A percentile compares a stretch with the other conserved stretches of the same genome.
These are phyloP conservation scores for Letharia lupina DNA, from an alignment of 495 filamentous ascomycete genomes.

Conservation along the genomic window DNA sequence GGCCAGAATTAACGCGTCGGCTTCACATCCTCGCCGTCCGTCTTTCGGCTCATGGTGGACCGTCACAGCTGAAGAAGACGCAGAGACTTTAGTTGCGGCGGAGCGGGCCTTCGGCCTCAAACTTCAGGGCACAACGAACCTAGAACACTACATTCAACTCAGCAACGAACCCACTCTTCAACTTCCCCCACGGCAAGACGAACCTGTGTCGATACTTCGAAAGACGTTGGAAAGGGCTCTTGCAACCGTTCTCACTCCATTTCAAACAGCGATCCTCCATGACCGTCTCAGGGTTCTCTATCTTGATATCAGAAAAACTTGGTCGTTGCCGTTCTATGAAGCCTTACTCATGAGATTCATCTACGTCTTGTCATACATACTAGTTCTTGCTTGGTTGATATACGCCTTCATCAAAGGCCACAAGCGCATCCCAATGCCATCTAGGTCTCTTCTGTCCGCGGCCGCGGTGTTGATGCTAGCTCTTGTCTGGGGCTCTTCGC, in stretches of 20 bases:
- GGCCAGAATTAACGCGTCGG: neutral
- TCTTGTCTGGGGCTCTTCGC: slow-evolving; percentile 1
- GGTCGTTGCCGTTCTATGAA: slow-evolving; percentile 2
- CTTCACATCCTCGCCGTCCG: slow-evolving; percentile 4
- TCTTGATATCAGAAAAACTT: neutral
- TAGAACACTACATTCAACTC: neutral
- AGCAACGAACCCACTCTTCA: neutral
- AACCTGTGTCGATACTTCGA: neutral
- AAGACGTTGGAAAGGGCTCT: neutral
- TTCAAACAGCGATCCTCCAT: neutral
- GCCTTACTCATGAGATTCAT: slow-evolving; percentile 6
- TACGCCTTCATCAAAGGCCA: neutral
- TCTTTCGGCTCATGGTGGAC: no score
- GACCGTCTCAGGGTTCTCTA: neutral
- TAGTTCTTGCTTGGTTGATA: neutral
- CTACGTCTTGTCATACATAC: neutral
- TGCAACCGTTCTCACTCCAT: neutral
- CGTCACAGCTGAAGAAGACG: slow-evolving; percentile 1
- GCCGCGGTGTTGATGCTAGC: neutral
- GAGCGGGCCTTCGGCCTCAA: slow-evolving; percentile 4
- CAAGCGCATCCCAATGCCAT: slow-evolving; percentile 3
- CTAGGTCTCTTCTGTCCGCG: neutral
- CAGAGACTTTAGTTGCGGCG: neutral
- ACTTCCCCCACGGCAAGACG: rapidly evolving
- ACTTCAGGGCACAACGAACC: neutral